Conservation (phyloP, 2,329 filamentous ascomycete species). For the Penicillium sp. region DNA sequence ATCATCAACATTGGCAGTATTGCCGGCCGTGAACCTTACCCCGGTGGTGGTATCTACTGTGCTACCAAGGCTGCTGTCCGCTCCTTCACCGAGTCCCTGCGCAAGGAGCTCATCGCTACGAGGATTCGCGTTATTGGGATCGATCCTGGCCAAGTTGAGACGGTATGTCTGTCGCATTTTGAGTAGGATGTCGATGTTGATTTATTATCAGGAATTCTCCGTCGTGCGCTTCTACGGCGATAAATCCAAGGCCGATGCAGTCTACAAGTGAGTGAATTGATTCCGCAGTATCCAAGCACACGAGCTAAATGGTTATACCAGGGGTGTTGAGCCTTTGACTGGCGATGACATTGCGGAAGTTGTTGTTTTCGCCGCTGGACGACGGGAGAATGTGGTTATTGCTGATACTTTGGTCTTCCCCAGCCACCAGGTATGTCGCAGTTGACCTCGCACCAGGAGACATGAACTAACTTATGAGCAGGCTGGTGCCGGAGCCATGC, state of each 20-base stretch:
- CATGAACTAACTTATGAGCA: constrained; percentile 3
- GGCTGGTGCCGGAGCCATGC: constrained; percentile 22
- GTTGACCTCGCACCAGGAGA: background rate
- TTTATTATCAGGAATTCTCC: constrained; percentile 64
- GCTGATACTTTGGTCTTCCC: constrained; percentile 84
- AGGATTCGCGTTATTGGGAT: constrained; percentile 79
- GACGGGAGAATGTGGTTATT: constrained; percentile 83
- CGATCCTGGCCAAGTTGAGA: constrained; percentile 90
- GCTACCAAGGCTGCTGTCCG: constrained; percentile 85
- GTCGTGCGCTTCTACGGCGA: constrained; percentile 84
- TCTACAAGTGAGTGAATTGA: constrained; percentile 77
- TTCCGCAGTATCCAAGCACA: background rate
- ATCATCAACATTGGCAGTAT: constrained; percentile 95
- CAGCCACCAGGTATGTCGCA: constrained; percentile 68
- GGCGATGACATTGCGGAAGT: constrained; percentile 88
- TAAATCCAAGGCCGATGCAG: constrained; percentile 79
- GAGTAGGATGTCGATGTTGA: constrained; percentile 2
- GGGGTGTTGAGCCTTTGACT: constrained; percentile 73
- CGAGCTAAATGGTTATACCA: constrained; percentile 29
- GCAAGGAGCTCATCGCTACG: constrained; percentile 75
- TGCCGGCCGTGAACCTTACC: constrained; percentile 81
- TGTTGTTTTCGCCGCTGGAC: constrained; percentile 75
- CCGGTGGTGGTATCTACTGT: constrained; percentile 85
- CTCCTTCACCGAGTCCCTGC: constrained; percentile 73
- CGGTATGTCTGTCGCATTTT: constrained; percentile 46